Percentiles rank a stretch among this genome's conserved stretches.
phyloP scores from a whole-genome alignment of 2,329 filamentous ascomycete genomes.

The Claviceps sorghi region DNA sequence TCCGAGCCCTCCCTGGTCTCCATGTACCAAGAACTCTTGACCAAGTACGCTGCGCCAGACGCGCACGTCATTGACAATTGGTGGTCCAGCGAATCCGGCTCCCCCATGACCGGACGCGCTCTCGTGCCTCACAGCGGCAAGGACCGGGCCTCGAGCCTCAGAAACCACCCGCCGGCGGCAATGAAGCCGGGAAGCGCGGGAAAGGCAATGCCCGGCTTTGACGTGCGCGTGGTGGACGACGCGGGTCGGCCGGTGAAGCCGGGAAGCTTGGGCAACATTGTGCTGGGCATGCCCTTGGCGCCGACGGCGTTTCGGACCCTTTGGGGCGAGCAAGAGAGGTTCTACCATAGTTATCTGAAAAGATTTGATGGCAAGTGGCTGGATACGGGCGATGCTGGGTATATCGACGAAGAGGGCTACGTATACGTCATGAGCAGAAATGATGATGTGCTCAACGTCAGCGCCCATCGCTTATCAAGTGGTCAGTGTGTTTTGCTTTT shows the following conservation, averaged over 20 bases:
- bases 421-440: conserved; percentile 49
- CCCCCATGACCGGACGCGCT: conserved; percentile 42
- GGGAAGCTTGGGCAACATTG: conserved; percentile 81
- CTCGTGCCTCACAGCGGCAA: conserved; percentile 43
- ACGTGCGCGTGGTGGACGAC: conserved; percentile 74
- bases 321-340: conserved; percentile 74
- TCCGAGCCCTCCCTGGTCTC: conserved; percentile 76
- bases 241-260: conserved; percentile 54
- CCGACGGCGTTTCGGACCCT: conserved; percentile 76
- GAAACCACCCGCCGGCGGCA: conserved; percentile 27
- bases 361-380: conserved; percentile 72
- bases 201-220: conserved; percentile 83
- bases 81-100: conserved; percentile 47
- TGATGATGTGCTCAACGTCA: conserved; percentile 94
- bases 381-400: conserved; percentile 81
- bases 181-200: conserved; percentile 79
- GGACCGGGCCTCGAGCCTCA: conserved; percentile 30
- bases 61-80: conserved; percentile 45
- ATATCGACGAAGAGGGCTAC: conserved; percentile 62
- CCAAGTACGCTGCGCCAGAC: conserved; percentile 46
- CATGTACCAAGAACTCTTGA: conserved; percentile 63
- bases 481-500: conserved; percentile 32
- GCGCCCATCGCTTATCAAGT: conserved; percentile 78
- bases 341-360: conserved; percentile 73
- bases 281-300: conserved; percentile 66